Evolutionary conservation across 176 grass and related monocot species (phyloP), one percentile per base, ranked within the genome.

Genomic region (maize (Zea mays)): DNA sequence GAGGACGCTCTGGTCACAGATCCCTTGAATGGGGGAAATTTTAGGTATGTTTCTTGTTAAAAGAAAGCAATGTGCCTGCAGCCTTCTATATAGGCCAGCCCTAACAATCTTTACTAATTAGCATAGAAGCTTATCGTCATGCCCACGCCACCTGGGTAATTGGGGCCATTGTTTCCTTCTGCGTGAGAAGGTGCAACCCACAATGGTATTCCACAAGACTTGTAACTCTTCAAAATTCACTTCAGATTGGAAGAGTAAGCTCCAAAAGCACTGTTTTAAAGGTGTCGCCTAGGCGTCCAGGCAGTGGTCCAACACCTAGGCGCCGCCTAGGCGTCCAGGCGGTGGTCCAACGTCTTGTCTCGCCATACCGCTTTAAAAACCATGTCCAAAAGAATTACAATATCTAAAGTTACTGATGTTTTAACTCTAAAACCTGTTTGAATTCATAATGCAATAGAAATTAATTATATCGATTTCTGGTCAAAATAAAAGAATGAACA

Each of bases 211-310:
- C 51, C 16, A 54, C 51, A 54, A 54, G 50, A 54, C 16, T 54
- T 13, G 12, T 54, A 58, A 84, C 20, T 77, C 35, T 50, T 52
- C 73, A 69, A 69, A 67, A 69, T 69, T 84, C 56, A 71, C 35
- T 67, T 76, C 43, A 27, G 6, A 52, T 27, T 12, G 2, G 13
- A 46, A 62, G 5, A 34, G 14, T 55, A 50, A 52, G 37, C 13
- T 84, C 41, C 5, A 70, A 61, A 75, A 35, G 14, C 27, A 27
- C 27, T 27, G 27, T 27, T 27, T 27, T 27, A 27, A 27, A 27
- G 27, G 27, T 27, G 27, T 27, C 27, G 27, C 27, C 27, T 27
- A 27, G 27, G 27, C 27, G 27, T 27, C 27, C 27, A 27, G 27
- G 27, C 0, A 27, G 27, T 27, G 27, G 27, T 27, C 27, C 27